Conservation (phyloP, 1,284 basidiomycete genomes). For the Afroboletus lepidellus region DNA sequence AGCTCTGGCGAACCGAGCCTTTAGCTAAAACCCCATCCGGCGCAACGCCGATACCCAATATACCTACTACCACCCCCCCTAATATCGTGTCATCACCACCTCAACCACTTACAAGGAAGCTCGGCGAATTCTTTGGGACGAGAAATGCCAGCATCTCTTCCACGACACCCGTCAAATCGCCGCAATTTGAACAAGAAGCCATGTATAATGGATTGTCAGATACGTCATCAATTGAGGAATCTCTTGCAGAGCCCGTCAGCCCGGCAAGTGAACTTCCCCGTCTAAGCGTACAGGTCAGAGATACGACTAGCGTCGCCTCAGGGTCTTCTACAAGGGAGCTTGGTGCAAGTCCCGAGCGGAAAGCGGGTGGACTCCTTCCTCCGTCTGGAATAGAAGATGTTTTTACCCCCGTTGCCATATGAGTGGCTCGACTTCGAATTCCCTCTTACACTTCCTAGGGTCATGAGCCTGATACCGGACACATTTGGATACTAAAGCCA, state of each 20-base stretch:
- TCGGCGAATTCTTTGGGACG: slow-evolving; percentile 67
- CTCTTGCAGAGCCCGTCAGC: slow-evolving; percentile 50
- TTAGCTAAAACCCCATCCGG: slow-evolving; percentile 26
- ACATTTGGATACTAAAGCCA: slow-evolving; percentile 17
- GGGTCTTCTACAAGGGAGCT: slow-evolving; percentile 29
- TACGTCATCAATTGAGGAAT: slow-evolving; percentile 47
- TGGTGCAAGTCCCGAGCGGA: slow-evolving; percentile 31
- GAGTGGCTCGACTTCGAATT: slow-evolving; percentile 22
- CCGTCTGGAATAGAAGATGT: slow-evolving; percentile 15
- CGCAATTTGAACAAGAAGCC: slow-evolving; percentile 40
- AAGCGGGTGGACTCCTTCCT: slow-evolving; percentile 14
- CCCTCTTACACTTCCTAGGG: slow-evolving; percentile 8
- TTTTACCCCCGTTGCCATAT: slow-evolving; percentile 33
- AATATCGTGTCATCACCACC: slow-evolving; percentile 24
- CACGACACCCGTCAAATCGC: slow-evolving; percentile 30
- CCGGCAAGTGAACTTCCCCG: slow-evolving; percentile 45
- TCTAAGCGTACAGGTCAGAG: slow-evolving; percentile 38
- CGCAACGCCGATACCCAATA: slow-evolving; percentile 29
- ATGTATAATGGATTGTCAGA: slow-evolving; percentile 50
- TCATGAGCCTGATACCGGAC: slow-evolving; percentile 11
- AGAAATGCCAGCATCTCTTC: slow-evolving; percentile 52
- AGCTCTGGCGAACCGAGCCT: slow-evolving; percentile 57
- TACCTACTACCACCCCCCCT: slow-evolving; percentile 31
- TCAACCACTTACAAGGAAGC: slow-evolving; percentile 51
- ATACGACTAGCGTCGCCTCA: slow-evolving; percentile 32